Base-by-base conservation (phyloP, 768 basidiomycete genomes). In the Mycena haematopus region DNA sequence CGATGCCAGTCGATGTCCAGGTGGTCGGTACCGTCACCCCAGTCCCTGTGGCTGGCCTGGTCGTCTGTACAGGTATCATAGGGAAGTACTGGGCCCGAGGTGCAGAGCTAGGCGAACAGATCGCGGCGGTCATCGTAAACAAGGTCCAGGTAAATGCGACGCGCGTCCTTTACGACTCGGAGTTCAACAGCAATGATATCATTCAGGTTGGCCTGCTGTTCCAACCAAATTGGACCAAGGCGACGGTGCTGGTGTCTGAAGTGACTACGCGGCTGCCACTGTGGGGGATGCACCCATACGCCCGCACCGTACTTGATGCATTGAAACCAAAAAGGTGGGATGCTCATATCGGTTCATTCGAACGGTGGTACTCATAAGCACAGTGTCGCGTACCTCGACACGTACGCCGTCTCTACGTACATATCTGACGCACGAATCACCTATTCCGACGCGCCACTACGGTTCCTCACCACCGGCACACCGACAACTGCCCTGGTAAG, bases 211-310 rank as follows among this genome's bases (percentile, higher is more conserved):
- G 85, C 25, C 69, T 82, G 2, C 59, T 83, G 5, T 88, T 85
- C 69, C 74, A 56, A 24, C 85, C 86, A 0, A 58, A 74, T 11
- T 85, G 85, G 84, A 81, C 81, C 15, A 69, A 70, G 17, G 74
- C 78, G 6, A 76, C 74, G 24, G 67, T 89, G 14, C 69, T 89
- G 17, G 71, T 86, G 11, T 88, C 87, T 2, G 87, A 88, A 72
- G 75, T 73, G 2, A 74, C 80, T 38, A 72, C 79, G 7, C 75
- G 76, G 25, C 69, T 89, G 25, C 87, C 87, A 14, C 70, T 82
- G 47, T 79, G 75, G 67, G 78, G 78, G 14, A 85, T 85, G 80
- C 76, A 82, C 47, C 68, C 71, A 3, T 88, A 87, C 68, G 81
- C 82, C 0, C 68, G 73, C 35, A 66, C 71, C 11, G 68, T 86